These are phyloP conservation scores for Capsicum chinense DNA, from an alignment of 257 asterid genomes.

Conservation along the genomic window DNA sequence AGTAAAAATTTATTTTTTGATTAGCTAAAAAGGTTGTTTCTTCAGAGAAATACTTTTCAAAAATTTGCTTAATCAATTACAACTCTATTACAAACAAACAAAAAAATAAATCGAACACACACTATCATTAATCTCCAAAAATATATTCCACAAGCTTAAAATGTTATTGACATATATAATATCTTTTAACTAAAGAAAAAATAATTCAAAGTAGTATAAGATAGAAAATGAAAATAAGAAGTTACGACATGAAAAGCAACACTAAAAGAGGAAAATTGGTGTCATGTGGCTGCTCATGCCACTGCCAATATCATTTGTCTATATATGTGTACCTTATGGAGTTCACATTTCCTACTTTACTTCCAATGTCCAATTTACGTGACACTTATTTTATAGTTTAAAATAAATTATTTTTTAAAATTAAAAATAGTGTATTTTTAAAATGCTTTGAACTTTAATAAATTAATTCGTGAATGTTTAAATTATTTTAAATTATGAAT, in stretches of 20 bases:
- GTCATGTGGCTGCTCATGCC: not conserved
- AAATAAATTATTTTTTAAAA: not conserved
- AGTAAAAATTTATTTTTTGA: too few species aligned
- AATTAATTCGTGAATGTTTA: too few species aligned
- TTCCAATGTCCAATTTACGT: not conserved
- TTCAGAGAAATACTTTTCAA: too few species aligned
- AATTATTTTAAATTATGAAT: too few species aligned
- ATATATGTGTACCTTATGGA: not conserved
- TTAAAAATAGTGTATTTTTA: not conserved
- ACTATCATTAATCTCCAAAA: too few species aligned
- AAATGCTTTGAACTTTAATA: not conserved
- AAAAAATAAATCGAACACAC: too few species aligned
- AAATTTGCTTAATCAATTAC: too few species aligned
- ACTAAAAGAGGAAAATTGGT: not conserved
- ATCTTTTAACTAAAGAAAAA: not conserved
- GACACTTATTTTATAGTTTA: not conserved
- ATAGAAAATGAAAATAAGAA: not conserved
- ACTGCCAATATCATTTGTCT: not conserved
- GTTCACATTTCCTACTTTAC: not conserved
- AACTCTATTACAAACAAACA: too few species aligned
- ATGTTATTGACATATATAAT: too few species aligned
- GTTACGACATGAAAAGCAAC: not conserved
- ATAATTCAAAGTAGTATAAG: not conserved
- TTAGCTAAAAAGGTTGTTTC: too few species aligned
- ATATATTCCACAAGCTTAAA: too few species aligned